Base-by-base conservation (phyloP, 1,284 basidiomycete species). In the Sporisorium graminicola region DNA sequence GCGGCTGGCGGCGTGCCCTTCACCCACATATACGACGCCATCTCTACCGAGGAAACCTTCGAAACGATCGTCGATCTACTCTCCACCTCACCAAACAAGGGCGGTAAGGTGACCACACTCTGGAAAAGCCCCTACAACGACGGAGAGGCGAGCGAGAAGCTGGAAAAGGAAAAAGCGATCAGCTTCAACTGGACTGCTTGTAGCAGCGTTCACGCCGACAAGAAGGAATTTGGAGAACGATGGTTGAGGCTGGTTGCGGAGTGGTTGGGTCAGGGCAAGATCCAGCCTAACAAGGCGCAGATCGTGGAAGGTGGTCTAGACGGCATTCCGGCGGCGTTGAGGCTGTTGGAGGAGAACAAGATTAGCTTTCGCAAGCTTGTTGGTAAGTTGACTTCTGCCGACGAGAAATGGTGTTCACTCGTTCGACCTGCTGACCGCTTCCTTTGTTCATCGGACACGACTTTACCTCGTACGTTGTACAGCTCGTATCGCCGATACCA, bases 361-460 rank as follows among this genome's bases (percentile, higher is more conserved):
- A 68, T 82, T 31, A 77, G 71, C 42, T 82, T 80, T 13, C 80
- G 82, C 57, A 87, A 87, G 76, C 74, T 87, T 2, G 86, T 87
- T 50, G 86, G 86, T 61, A 44, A 74, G 71, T 70, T 26, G 16
- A 14, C 16, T 5, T 7, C 9, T 31, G 37, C 37, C 18, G 37
- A 5, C 37, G 10, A 53, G 53, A 22, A 42, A 5, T 31, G 29
- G 29, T 31, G 10, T 10, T 31, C 29, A 31, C 29, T 5, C 10
- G 29, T 14, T 10, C 14, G 5, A 42, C 24, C 24, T 42, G 26
- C 52, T 54, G 52, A 54, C 37, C 8, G 9, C 35, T 3, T 37
- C 35, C 3, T 10, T 37, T n/a, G 35, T 6, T n/a, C 42, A 8
- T n/a, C 50, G 10, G 10, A 22, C 35, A 29, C 22, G 22, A 20